phyloP scores from a whole-genome alignment of 2,329 filamentous ascomycete genomes.

The Leptodontidium sp. region DNA sequence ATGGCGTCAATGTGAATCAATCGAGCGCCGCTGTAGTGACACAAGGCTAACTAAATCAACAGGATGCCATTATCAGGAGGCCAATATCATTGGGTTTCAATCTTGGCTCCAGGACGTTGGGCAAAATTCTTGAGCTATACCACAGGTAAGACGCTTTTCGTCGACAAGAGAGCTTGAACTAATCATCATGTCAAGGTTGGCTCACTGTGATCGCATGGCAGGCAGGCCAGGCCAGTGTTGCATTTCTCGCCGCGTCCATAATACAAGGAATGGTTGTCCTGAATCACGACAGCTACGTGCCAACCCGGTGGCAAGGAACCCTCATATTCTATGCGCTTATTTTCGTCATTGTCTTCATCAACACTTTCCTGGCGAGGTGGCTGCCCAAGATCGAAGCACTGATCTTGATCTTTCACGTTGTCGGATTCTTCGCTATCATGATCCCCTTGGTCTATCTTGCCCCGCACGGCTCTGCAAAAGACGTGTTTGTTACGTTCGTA shows the following conservation, averaged over 20 bases:
- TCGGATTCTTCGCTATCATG: constrained; percentile 50
- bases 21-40: constrained; percentile 29
- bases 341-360: constrained; percentile 52
- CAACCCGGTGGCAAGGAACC: constrained; percentile 52
- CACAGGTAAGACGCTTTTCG: constrained; percentile 48
- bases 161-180: neutral
- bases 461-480: constrained; percentile 42
- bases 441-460: constrained; percentile 48
- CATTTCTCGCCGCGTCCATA: constrained; percentile 56
- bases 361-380: constrained; percentile 54
- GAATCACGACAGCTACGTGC: constrained; percentile 49
- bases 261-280: constrained; percentile 53
- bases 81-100: constrained; percentile 62
- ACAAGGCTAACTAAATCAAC: constrained; percentile 10
- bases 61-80: constrained; percentile 62
- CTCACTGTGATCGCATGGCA: constrained; percentile 59
- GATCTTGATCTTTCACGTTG: constrained; percentile 58
- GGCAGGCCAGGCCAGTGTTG: constrained; percentile 41
- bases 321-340: constrained; percentile 53
- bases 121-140: constrained; percentile 63
- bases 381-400: constrained; percentile 60
- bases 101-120: constrained; percentile 53
- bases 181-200: constrained; percentile 52
- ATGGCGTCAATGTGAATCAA: constrained; percentile 39
- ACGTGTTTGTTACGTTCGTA: constrained; percentile 55